phyloP scores from a whole-genome alignment of 73 alveolate species.

The Effrenium voratum region DNA sequence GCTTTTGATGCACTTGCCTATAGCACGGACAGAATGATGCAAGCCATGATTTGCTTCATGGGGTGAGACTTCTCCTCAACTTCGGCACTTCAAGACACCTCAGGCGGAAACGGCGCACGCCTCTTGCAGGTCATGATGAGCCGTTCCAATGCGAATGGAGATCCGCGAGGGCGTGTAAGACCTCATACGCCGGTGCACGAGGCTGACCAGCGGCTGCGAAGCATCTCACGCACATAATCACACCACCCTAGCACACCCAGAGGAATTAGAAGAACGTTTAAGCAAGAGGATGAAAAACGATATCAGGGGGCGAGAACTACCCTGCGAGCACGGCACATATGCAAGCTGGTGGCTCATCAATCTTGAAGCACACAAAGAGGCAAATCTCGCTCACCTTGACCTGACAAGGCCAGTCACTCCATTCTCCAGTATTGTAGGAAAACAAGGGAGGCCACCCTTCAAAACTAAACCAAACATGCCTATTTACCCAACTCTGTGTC shows the following conservation, averaged over 20 bases:
- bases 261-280: no score
- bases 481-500: no score
- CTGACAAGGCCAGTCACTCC: background rate
- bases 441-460: background rate
- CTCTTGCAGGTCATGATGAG: slow-evolving; percentile 87
- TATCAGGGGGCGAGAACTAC: background rate
- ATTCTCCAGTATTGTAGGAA: background rate
- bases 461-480: background rate
- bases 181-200: background rate
- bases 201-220: no score
- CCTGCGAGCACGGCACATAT: background rate
- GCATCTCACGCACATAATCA: no score
- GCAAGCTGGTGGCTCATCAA: slow-evolving; percentile 39
- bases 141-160: slow-evolving; percentile 88
- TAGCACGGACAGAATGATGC: no score
- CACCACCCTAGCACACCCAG: no score
- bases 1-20: background rate
- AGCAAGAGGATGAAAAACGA: no score
- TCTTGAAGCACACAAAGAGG: slow-evolving; percentile 80
- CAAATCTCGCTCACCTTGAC: slow-evolving; percentile 92
- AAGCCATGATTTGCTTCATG: no score
- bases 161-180: slow-evolving; percentile 87
- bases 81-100: no score
- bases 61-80: no score
- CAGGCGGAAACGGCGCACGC: background rate